Evolutionary conservation across 2,329 filamentous ascomycete genomes (phyloP), one percentile per base, ranked within the genome.

Genomic region (Chaetomium sp.): DNA sequence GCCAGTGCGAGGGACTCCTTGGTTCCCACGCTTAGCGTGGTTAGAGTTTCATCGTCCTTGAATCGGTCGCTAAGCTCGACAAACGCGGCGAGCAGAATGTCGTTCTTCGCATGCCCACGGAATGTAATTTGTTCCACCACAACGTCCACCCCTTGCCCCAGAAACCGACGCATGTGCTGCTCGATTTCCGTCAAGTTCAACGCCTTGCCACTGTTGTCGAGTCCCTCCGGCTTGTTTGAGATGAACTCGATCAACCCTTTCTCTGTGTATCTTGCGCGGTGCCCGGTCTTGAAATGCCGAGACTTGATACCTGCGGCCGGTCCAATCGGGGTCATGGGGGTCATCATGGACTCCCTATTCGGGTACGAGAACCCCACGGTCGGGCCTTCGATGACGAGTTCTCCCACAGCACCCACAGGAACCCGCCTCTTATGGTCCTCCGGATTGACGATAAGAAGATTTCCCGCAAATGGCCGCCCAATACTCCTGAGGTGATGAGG

Each of bases 351-450:
- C 59, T 57, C 68, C 48, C 59, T 66, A 64, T 47, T 63, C 49
- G 52, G 69, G 62, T 49, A 74, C 62, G 11, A 74, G 71, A 73
- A 71, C 2, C 72, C 73, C 6, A 77, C 63, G 0, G 72, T 79
- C 0, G 79, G 78, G 0, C 81, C 81, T 61, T 85, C 81, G 37
- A 86, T 77, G 3, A 84, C 74, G 2, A 86, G 70, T 63, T 86
- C 82, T 0, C 80, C 80, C 1, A 81, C 69, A 0, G 77, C 74
- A 1, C 81, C 81, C 10, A 80, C 67, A 0, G 79, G 79, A 69
- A 79, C 73, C 40, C 79, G 71, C 37, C 73, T 75, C 58, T 73
- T 73, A 35, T 73, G 71, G 52, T 81, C 75, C 3, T 80, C 74
- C 0, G 76, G 74, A 49, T 77, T 78, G n/a, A 80, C 74, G 11